Percentiles rank a stretch among this genome's conserved stretches.
These are phyloP conservation scores for Yamadazyma friedrichii DNA, from an alignment of 1,139 yeast genomes.

Conservation along the genomic window DNA sequence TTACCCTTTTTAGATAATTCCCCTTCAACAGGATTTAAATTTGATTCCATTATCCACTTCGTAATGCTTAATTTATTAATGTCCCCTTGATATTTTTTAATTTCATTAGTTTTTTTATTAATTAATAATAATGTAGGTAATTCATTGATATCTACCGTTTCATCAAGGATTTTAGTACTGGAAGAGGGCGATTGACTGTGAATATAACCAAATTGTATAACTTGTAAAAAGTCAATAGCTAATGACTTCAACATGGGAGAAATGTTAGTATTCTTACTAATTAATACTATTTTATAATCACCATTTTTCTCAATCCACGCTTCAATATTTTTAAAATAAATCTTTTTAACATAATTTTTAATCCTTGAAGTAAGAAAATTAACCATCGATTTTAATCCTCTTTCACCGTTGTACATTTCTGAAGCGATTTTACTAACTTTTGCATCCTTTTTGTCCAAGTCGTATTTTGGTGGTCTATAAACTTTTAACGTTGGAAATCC, in stretches of 20 bases:
- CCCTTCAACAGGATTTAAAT: slow-evolving; percentile 38
- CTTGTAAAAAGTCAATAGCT: slow-evolving; percentile 66
- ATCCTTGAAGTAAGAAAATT: slow-evolving; percentile 60
- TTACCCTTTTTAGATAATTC: slow-evolving; percentile 37
- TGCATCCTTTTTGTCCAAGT: slow-evolving; percentile 15
- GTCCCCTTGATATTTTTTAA: slow-evolving; percentile 25
- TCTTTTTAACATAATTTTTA: slow-evolving; percentile 67
- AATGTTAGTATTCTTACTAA: slow-evolving; percentile 47
- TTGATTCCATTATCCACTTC: slow-evolving; percentile 33
- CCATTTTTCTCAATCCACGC: slow-evolving; percentile 16
- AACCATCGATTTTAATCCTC: slow-evolving; percentile 60
- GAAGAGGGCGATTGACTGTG: slow-evolving; percentile 11
- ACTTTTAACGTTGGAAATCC: slow-evolving; percentile 84
- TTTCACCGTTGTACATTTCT: slow-evolving; percentile 69
- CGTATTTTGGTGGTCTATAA: slow-evolving; percentile 76
- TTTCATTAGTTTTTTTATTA: slow-evolving; percentile 21
- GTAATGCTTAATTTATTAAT: slow-evolving; percentile 32
- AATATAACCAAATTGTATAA: slow-evolving; percentile 31
- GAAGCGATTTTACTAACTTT: slow-evolving; percentile 43
- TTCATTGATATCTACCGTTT: slow-evolving; percentile 21
- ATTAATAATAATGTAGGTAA: slow-evolving; percentile 32
- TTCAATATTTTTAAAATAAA: slow-evolving; percentile 23
- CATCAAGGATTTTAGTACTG: slow-evolving; percentile 17
- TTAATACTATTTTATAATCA: slow-evolving; percentile 36
- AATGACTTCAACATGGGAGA: slow-evolving; percentile 69